These are phyloP conservation scores for Pleurotus tuoliensis DNA, from an alignment of 768 basidiomycete genomes.

Conservation along the genomic window DNA sequence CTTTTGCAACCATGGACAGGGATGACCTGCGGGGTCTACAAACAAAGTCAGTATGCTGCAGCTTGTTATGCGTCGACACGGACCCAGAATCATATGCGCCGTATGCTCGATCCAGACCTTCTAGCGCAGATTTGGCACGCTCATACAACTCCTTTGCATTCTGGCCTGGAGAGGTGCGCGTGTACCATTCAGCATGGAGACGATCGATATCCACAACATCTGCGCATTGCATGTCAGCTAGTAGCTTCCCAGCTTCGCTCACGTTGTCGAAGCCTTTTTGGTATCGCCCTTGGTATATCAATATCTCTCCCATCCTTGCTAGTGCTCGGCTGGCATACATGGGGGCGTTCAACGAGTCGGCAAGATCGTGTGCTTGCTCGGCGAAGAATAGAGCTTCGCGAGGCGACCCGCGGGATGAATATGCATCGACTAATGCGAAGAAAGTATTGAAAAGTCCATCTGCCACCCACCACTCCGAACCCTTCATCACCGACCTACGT, in stretches of 20 bases:
- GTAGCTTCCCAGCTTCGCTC: conserved; percentile 39
- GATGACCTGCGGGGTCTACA: conserved; percentile 38
- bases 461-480: conserved; percentile 72
- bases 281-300: conserved; percentile 57
- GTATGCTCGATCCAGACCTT: conserved; percentile 57
- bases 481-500: conserved; percentile 39
- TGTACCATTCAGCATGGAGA: conserved; percentile 51
- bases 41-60: not conserved
- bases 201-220: conserved; percentile 58
- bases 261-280: conserved; percentile 56
- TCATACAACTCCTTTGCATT: conserved; percentile 54
- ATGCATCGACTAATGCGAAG: conserved; percentile 60
- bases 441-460: conserved; percentile 66
- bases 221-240: conserved; percentile 45
- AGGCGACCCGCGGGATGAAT: conserved; percentile 72
- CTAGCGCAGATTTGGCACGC: conserved; percentile 53
- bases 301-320: conserved; percentile 64
- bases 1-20: conserved; percentile 26
- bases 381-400: conserved; percentile 85
- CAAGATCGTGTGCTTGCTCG: conserved; percentile 71
- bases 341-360: conserved; percentile 62
- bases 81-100: conserved; percentile 51
- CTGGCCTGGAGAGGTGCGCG: conserved; percentile 32
- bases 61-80: conserved; percentile 11
- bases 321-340: conserved; percentile 63